Conservation (phyloP, 2,329 filamentous ascomycete genomes). For the Cladophialophora bantiana region DNA sequence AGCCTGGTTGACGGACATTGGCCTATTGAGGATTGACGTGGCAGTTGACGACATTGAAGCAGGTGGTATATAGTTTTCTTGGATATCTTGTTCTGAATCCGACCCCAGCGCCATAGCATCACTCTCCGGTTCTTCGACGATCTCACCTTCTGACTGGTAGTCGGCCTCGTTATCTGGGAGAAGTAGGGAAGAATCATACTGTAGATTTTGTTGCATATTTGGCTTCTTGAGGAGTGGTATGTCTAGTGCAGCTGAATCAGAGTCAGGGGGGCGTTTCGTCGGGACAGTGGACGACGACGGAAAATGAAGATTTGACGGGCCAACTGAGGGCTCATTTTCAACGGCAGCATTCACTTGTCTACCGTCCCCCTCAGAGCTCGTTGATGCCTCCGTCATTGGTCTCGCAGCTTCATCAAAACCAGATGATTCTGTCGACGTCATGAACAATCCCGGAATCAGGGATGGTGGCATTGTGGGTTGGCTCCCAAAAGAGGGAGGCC, state of each 20-base stretch:
- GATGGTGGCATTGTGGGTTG: slow-evolving; percentile 47
- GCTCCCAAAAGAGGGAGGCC: slow-evolving; percentile 17
- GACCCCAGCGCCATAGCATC: slow-evolving; percentile 18
- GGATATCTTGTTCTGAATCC: slow-evolving; percentile 20
- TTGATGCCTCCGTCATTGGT: neutral
- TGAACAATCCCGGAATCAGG: slow-evolving; percentile 61
- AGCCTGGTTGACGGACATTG: slow-evolving; percentile 4
- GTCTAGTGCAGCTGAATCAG: slow-evolving; percentile 12
- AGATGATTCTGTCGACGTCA: slow-evolving; percentile 46
- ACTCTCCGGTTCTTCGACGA: slow-evolving; percentile 29
- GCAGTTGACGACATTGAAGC: slow-evolving; percentile 42
- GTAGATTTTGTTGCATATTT: slow-evolving; percentile 40
- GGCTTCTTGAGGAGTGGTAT: slow-evolving; percentile 19
- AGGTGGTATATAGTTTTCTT: slow-evolving; percentile 7
- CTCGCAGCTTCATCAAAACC: slow-evolving; percentile 16
- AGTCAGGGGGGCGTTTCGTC: slow-evolving; percentile 19
- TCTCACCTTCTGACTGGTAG: slow-evolving; percentile 34
- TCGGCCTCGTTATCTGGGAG: slow-evolving; percentile 17
- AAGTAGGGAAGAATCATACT: neutral
- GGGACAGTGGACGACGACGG: slow-evolving; percentile 5
- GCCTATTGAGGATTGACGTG: slow-evolving; percentile 20
- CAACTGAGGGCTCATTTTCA: slow-evolving; percentile 12
- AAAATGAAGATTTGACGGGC: neutral
- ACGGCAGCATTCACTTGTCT: neutral
- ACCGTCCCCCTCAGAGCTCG: neutral